These are phyloP conservation scores for Acanthamoeba lenticulata DNA, from an alignment of 208 protist genomes.

Conservation along the genomic window DNA sequence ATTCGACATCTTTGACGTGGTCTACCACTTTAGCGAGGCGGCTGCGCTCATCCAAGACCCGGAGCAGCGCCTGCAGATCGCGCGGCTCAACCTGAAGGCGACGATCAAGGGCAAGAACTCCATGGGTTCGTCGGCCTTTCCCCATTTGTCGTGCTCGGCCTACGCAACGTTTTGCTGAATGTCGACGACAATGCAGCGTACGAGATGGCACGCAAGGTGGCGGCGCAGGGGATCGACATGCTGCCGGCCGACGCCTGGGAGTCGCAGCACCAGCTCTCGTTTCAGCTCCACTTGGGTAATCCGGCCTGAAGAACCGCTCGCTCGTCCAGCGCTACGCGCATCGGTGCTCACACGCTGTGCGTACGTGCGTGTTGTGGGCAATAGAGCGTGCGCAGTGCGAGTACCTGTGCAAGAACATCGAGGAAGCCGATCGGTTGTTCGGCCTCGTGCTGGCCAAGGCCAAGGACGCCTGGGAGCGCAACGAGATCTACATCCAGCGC, in stretches of 20 bases:
- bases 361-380: not conserved
- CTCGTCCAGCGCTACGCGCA: not conserved
- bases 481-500: constrained; percentile 60
- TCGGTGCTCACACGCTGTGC: not conserved
- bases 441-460: not conserved
- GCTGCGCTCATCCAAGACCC: not conserved
- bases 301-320: not conserved
- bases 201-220: constrained; percentile 54
- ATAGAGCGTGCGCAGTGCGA: constrained; percentile 58
- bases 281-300: constrained; percentile 49
- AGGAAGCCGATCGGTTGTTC: constrained; percentile 3
- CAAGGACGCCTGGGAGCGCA: constrained; percentile 26
- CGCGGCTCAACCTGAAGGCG: constrained; percentile 38
- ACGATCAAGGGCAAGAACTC: constrained; percentile 60
- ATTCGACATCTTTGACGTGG: constrained; percentile 48
- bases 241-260: constrained; percentile 37
- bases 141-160: not conserved
- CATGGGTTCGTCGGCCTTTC: not conserved
- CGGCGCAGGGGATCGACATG: constrained; percentile 42
- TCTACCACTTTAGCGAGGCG: constrained; percentile 43
- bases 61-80: constrained; percentile 1
- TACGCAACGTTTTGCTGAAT: not conserved
- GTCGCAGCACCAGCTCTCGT: constrained; percentile 41
- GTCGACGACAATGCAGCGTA: not conserved
- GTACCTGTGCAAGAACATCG: constrained; percentile 55